Evolutionary conservation across 108 stramenopile genomes (phyloP).

Genomic region (Conticribra guillardii): DNA sequence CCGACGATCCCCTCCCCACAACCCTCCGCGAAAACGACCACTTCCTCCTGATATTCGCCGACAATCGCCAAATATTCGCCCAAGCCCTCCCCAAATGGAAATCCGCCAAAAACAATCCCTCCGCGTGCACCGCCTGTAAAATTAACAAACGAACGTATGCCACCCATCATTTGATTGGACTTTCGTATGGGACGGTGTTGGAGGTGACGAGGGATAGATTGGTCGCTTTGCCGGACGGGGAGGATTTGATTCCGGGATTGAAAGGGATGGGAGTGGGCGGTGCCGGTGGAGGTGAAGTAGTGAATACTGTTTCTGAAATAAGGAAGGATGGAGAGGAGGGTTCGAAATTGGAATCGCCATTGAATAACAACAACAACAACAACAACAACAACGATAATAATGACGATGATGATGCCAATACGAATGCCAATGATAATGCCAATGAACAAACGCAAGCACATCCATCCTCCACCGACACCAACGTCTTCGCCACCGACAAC

Average conservation of each 20-base stretch:
- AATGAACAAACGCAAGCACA: slow-evolving; percentile 31
- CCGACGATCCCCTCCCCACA: slow-evolving; percentile 27
- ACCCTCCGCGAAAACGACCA: slow-evolving; percentile 65
- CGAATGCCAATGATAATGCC: not conserved
- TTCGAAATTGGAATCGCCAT: too few relatives aligned
- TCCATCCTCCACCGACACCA: slow-evolving; percentile 19
- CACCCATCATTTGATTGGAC: slow-evolving; percentile 67
- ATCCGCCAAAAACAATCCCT: slow-evolving; percentile 43
- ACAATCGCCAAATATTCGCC: slow-evolving; percentile 74
- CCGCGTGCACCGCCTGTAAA: slow-evolving; percentile 67
- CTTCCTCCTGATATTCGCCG: slow-evolving; percentile 74
- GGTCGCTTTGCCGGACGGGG: slow-evolving; percentile 63
- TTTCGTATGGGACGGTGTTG: slow-evolving; percentile 84
- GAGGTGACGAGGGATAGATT: slow-evolving; percentile 57
- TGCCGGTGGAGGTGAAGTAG: too few relatives aligned
- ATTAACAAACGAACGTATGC: slow-evolving; percentile 77
- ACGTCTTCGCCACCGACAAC: slow-evolving; percentile 66
- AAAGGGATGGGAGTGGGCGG: not conserved
- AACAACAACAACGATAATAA: not conserved
- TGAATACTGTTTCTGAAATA: too few relatives aligned
- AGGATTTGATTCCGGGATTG: slow-evolving; percentile 62
- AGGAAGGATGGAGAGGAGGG: too few relatives aligned
- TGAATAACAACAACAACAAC: too few relatives aligned
- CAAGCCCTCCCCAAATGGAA: slow-evolving; percentile 51
- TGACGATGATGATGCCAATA: not conserved